These are phyloP conservation scores for Leishmania amazonensis DNA, from an alignment of 208 protist genomes.

Conservation along the genomic window DNA sequence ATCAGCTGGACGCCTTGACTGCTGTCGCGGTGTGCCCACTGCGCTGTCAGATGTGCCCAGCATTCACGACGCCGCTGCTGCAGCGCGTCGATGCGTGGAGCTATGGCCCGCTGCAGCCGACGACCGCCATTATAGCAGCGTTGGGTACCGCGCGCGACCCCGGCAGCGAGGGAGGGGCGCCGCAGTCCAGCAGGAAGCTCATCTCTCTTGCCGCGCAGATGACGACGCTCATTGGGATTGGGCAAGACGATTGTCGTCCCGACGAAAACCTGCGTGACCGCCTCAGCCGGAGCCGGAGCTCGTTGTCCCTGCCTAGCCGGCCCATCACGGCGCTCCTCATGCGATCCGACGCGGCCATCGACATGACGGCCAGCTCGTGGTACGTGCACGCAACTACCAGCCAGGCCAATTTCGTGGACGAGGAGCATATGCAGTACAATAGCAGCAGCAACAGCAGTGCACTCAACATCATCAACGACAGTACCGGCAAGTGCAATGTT, in stretches of 20 bases:
- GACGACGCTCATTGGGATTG: neutral
- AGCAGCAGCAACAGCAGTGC: neutral
- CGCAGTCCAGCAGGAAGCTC: neutral
- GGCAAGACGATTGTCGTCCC: too few species aligned
- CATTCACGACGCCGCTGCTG: slow-evolving; percentile 57
- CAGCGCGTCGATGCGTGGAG: slow-evolving; percentile 59
- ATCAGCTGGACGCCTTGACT: slow-evolving; percentile 38
- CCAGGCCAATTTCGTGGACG: slow-evolving; percentile 1
- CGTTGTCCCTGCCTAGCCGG: neutral
- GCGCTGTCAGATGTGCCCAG: slow-evolving; percentile 53
- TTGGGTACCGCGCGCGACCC: neutral
- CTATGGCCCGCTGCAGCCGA: slow-evolving; percentile 49
- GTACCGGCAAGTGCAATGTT: neutral
- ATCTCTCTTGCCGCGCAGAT: neutral
- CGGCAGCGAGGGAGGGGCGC: neutral
- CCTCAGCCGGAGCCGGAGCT: neutral
- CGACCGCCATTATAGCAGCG: neutral
- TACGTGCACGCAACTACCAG: slow-evolving; percentile 1
- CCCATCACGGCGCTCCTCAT: slow-evolving; percentile 41
- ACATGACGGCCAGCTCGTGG: slow-evolving; percentile 23
- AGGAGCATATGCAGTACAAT: slow-evolving; percentile 10
- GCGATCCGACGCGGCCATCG: slow-evolving; percentile 51
- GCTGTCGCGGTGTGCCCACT: slow-evolving; percentile 32
- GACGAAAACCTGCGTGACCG: neutral
- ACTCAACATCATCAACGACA: neutral